Evolutionary conservation across 331 rosid species (phyloP), one percentile per base, ranked within the genome.

Genomic region (Cydonia oblonga): DNA sequence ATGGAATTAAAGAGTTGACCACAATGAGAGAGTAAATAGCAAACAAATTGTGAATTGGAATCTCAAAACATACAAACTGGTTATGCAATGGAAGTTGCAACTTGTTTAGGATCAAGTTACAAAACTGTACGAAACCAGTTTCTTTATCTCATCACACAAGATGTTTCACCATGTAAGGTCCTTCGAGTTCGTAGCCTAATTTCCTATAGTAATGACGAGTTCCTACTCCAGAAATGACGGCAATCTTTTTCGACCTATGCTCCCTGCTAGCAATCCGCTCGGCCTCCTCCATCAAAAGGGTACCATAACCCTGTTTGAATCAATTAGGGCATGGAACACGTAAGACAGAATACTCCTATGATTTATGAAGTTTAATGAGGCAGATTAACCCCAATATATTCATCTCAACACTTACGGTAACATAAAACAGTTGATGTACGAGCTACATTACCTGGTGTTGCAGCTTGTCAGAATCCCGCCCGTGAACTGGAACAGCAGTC

Each of bases 401-500:
- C 7, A 44, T 44, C 6, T 4, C 23, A 64, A 57, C 44, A 56
- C 9, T 66, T 38, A 2, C 42, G 19, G 5, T 22, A 11, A 58
- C 62, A 51, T 14, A 35, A 23, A 42, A 40, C 12, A 32, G n/a
- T 64, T 65, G 64, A 66, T 67, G 51, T 52, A 74, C 67, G 64
- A 63, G 74, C 25, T 78, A 13, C 22, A 49, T 78, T 91, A 95
- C 98, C 97, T 91, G 98, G 82, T 95, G 98, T 74, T 95, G 98
- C 70, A 91, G 85, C 85, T 95, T 91, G 70, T 86, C 98, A 18
- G 97, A 87, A 81, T 95, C 96, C 70, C 98, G 81, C 28, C 98
- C 99, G 68, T 95, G 99, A 84, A 95, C 99, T 25, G 99, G 99
- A 58, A 95, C 99, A n/a, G 99, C 99, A 72, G 97, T 95, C 58